Base-by-base conservation (phyloP, 2,329 filamentous ascomycete species). In the Mariannaea elegans region DNA sequence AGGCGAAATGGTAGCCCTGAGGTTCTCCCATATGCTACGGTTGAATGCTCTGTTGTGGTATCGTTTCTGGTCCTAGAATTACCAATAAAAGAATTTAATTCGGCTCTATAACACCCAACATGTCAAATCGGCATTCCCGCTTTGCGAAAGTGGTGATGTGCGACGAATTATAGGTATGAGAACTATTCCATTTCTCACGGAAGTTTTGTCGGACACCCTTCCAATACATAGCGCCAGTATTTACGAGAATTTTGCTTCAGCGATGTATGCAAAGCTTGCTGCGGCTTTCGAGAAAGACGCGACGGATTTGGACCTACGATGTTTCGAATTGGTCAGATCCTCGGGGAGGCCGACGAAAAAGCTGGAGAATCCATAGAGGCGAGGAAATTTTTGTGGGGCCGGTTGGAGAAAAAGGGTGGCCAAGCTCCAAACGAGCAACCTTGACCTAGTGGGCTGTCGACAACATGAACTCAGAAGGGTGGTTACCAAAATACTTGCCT, bases 111-210 rank as follows among this genome's bases (percentile, higher is more conserved):
- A 60, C 1, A 41, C 54, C n/a, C 51, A 56, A 3, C 67, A 64
- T 2, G 52, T 31, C 1, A 2, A 29, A 7, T 56, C 29, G 0
- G 9, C 67, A 4, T 61, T 7, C 56, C 63, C 0, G 8, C 32
- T 0, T 67, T 68, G 65, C 52, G 56, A 2, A 44, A 54, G 16
- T 52, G 52, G n/a, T 1, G 53, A 59, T 1, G 53, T 67, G 3
- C 48, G 62, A 4, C 71, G 76, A 9, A 74, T 77, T 34, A 62
- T 76, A 14, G 73, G 70, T 5, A 76, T 76, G 72, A 63, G 70
- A 8, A 77, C 75, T 4, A 39, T 74, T 74, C 75, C 7, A 61
- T 70, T 23, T 55, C 65, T n/a, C 55, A 59, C 1, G 63, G 0
- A 61, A 71, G n/a, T 75, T 77, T 41, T 16, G 47, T 1, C 69